Percentiles rank a stretch among this genome's conserved stretches.
phyloP scores from a whole-genome alignment of 345 rosid genomes.

The Ailanthus altissimus region DNA sequence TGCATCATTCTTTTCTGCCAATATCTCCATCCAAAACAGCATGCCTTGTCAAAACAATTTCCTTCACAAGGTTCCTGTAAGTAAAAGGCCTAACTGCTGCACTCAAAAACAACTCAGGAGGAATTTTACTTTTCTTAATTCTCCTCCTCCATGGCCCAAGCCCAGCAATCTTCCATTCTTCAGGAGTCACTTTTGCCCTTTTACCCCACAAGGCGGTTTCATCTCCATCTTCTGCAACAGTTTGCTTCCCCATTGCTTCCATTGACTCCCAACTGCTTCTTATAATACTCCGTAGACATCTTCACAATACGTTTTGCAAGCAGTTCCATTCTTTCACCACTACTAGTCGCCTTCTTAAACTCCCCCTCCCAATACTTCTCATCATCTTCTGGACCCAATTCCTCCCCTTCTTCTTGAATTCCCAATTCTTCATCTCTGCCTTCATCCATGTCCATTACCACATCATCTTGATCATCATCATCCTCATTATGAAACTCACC shows the following conservation, averaged over 20 bases:
- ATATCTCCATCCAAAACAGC: slow-evolving; percentile 90
- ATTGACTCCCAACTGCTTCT: slow-evolving; percentile 50
- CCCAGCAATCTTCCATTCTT: slow-evolving; percentile 79
- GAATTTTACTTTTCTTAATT: slow-evolving; percentile 75
- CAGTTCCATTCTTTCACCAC: slow-evolving; percentile 76
- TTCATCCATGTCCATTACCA: slow-evolving; percentile 45
- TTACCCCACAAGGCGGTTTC: slow-evolving; percentile 66
- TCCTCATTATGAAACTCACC: slow-evolving; percentile 31
- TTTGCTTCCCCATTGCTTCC: slow-evolving; percentile 35
- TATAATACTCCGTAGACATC: slow-evolving; percentile 44
- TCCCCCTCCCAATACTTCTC: slow-evolving; percentile 68
- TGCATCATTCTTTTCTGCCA: slow-evolving; percentile 46
- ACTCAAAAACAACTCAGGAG: slow-evolving; percentile 75
- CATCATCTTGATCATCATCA: slow-evolving; percentile 36
- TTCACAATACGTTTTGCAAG: slow-evolving; percentile 63
- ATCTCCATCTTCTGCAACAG: slow-evolving; percentile 50
- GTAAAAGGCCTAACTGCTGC: slow-evolving; percentile 90
- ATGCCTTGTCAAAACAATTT: slow-evolving; percentile 90
- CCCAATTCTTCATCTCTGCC: slow-evolving; percentile 29
- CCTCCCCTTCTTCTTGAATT: slow-evolving; percentile 38
- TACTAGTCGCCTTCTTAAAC: slow-evolving; percentile 60
- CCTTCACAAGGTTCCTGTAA: slow-evolving; percentile 91
- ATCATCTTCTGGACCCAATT: slow-evolving; percentile 49
- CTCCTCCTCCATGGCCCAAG: slow-evolving; percentile 75
- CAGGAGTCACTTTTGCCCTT: slow-evolving; percentile 69